phyloP scores from a whole-genome alignment of 306 rosid genomes.

The Nissolia schottii region DNA sequence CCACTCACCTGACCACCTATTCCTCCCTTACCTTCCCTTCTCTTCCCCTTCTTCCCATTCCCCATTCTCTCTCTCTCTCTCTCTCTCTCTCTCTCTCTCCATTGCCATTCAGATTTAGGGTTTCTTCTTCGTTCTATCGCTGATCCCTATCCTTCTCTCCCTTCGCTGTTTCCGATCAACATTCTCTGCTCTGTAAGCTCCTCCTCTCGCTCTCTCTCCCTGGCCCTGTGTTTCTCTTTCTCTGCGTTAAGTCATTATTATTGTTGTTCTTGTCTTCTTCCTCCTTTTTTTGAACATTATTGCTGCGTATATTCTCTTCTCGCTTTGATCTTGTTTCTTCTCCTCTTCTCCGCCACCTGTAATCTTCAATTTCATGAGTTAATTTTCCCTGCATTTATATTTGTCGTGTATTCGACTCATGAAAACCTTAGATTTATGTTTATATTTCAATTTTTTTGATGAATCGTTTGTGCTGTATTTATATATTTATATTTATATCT shows the following conservation, averaged over 20 bases:
- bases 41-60: not conserved
- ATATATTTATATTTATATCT: not conserved
- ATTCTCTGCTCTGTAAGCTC: slow-evolving; percentile 49
- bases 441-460: not conserved
- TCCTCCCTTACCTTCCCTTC: slow-evolving; percentile 56
- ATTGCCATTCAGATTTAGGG: not conserved
- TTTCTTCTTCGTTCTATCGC: slow-evolving; percentile 12
- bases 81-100: not conserved
- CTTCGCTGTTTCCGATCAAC: slow-evolving; percentile 45
- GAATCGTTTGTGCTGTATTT: not conserved
- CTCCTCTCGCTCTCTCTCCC: not conserved
- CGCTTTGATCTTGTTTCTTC: not conserved
- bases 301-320: not conserved
- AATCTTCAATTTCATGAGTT: not conserved
- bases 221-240: not conserved
- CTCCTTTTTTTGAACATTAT: not conserved
- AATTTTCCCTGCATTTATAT: not conserved
- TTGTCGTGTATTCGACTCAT: not conserved
- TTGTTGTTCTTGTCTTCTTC: not conserved
- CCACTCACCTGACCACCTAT: slow-evolving; percentile 64
- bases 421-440: not conserved
- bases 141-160: not conserved
- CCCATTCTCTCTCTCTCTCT: slow-evolving; percentile 14
- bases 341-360: not conserved
- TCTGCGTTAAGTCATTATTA: not conserved